Evolutionary conservation across 2,329 filamentous ascomycete species (phyloP).

Genomic region (Phaeosphaeria sp.): DNA sequence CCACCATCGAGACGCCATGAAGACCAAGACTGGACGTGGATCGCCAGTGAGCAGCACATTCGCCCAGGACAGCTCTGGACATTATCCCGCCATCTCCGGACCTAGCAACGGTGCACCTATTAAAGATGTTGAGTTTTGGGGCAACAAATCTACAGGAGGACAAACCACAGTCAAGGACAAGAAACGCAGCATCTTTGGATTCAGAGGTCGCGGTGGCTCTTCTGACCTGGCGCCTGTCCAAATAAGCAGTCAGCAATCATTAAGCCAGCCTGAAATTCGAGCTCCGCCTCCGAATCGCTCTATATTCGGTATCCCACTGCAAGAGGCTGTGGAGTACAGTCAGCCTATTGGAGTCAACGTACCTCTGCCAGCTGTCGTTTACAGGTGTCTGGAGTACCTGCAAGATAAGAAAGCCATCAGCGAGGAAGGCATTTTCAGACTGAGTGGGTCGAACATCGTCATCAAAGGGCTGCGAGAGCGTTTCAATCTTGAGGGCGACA

Average conservation of each 20-base stretch:
- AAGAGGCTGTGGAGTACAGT: constrained; percentile 84
- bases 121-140: constrained; percentile 82
- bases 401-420: constrained; percentile 78
- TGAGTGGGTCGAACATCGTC: constrained; percentile 95
- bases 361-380: constrained; percentile 88
- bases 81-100: constrained; percentile 70
- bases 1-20: constrained; percentile 36
- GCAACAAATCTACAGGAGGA: constrained; percentile 64
- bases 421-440: constrained; percentile 95
- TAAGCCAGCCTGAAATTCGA: constrained; percentile 10
- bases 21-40: constrained; percentile 22
- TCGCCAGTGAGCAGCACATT: constrained; percentile 46
- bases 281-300: constrained; percentile 55
- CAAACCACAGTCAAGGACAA: constrained; percentile 74
- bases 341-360: constrained; percentile 74
- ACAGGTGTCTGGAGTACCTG: constrained; percentile 92
- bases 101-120: constrained; percentile 87
- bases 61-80: constrained; percentile 33
- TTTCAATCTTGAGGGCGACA: constrained; percentile 91
- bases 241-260: constrained; percentile 16
- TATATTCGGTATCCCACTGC: constrained; percentile 84
- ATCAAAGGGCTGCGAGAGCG: constrained; percentile 90
- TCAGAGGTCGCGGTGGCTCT: constrained; percentile 70
- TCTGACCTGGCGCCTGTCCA: constrained; percentile 63
- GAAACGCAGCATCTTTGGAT: constrained; percentile 74